These are phyloP conservation scores for Solanum sejunctum DNA, from an alignment of 257 asterid species.

Conservation along the genomic window DNA sequence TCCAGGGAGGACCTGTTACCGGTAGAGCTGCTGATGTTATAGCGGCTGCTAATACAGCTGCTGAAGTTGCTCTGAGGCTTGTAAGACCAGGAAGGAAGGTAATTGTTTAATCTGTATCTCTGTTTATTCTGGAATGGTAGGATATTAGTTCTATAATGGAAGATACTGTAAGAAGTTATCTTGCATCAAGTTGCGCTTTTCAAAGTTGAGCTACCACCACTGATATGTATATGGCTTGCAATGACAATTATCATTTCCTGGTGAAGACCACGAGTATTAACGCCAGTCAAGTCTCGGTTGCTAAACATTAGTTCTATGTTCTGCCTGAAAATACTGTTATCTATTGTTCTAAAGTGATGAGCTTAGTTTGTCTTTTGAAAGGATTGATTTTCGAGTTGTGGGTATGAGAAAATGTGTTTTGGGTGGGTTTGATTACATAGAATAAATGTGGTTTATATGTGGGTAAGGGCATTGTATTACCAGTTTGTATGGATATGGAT, in stretches of 20 bases:
- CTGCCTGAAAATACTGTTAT: background rate
- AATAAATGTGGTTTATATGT: background rate
- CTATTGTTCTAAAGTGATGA: background rate
- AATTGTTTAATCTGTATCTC: background rate
- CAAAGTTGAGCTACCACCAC: background rate
- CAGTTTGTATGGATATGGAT: background rate
- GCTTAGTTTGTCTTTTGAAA: background rate
- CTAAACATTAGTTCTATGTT: background rate
- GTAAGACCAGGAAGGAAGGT: slow-evolving; percentile 89
- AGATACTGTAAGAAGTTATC: background rate
- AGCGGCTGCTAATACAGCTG: slow-evolving; percentile 89
- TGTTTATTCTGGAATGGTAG: background rate
- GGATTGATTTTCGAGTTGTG: background rate
- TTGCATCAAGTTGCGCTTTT: background rate
- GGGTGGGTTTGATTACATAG: background rate
- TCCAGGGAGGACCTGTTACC: slow-evolving; percentile 71
- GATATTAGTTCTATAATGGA: background rate
- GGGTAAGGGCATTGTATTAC: background rate
- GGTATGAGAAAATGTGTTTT: background rate
- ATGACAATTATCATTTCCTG: background rate
- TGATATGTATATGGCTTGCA: background rate
- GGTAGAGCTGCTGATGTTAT: slow-evolving; percentile 90
- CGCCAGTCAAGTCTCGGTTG: background rate
- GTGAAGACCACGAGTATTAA: background rate
- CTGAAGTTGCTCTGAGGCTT: slow-evolving; percentile 93